Evolutionary conservation across 176 grass and related monocot species (phyloP), one percentile per base, ranked within the genome.

Genomic region (Oryza glumipatula): DNA sequence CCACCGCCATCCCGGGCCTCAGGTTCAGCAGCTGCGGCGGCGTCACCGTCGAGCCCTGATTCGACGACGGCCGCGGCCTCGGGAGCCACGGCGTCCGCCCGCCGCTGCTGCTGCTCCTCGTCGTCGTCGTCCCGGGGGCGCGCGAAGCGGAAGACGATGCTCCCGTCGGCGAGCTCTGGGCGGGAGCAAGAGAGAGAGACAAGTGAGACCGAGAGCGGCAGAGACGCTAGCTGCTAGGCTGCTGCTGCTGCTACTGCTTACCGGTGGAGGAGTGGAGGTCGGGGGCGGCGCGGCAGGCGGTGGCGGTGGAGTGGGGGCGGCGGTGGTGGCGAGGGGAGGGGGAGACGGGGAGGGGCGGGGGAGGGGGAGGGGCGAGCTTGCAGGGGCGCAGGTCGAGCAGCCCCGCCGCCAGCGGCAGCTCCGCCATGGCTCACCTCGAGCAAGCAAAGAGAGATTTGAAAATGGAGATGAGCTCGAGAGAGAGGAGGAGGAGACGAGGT

Each of bases 161-260:
- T 97, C 41, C 92, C 94, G 80, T 97, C 94, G 28, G 85, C n/a
- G 39, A 85, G 85, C 83, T 97, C 94, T 97, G 61, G 48, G 51
- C 5, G 69, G 49, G 17, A 21, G 6, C 47, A 32, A 32, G 30
- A 28, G 33, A 35, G 33, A 4, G 4, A 36, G 35, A 36, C 35
- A 36, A 35, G 35, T 36, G 35, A 36, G 35, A 36, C 35, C 4
- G 35, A 36, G 35, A 36, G 35, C 35, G 35, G 35, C 35, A 32
- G 30, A 32, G 30, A 3, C 35, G 35, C 4, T 5, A 5, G 35
- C 35, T 4, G 35, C 3, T 36, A 36, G 3, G 35, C 39, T 41
- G 28, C 28, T 28, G 28, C 28, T 28, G 28, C 28, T 28, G 5
- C 36, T 9, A 1, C n/a, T 48, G 5, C 72, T 72, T 92, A 94